Percentiles rank a stretch among this genome's conserved stretches.
These are phyloP conservation scores for Friedmanniomyces endolithicus DNA, from an alignment of 495 filamentous ascomycete genomes.

Conservation along the genomic window DNA sequence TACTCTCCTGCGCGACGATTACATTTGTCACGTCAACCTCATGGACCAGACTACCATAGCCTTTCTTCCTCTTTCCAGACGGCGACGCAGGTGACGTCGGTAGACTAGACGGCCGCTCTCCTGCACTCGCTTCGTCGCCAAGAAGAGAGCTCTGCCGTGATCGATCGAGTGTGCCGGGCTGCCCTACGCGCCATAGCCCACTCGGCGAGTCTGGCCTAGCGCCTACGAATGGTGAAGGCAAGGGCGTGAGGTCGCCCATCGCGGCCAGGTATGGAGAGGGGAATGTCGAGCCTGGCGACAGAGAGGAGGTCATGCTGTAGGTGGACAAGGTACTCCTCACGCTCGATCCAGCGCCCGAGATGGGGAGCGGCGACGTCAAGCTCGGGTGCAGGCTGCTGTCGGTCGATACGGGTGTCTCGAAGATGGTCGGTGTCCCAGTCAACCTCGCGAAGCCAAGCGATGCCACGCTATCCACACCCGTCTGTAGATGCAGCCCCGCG, in stretches of 20 bases:
- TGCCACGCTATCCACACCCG: neutral
- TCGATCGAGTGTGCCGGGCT: slow-evolving; percentile 32
- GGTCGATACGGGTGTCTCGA: slow-evolving; percentile 13
- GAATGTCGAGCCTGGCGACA: slow-evolving; percentile 47
- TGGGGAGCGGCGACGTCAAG: slow-evolving; percentile 10
- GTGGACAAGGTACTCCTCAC: slow-evolving; percentile 19
- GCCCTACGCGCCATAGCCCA: slow-evolving; percentile 41
- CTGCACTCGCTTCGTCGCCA: slow-evolving; percentile 7
- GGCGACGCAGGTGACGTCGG: slow-evolving; percentile 5
- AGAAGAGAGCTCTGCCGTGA: slow-evolving; percentile 19
- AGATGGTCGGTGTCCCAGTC: slow-evolving; percentile 12
- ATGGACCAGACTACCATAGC: slow-evolving; percentile 21
- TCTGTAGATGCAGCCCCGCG: slow-evolving; percentile 5
- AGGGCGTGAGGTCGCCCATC: slow-evolving; percentile 79
- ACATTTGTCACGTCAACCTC: slow-evolving; percentile 24
- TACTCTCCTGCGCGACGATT: slow-evolving; percentile 32
- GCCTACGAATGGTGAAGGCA: slow-evolving; percentile 66
- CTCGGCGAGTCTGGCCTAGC: slow-evolving; percentile 57
- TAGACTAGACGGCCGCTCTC: slow-evolving; percentile 14
- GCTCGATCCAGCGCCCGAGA: slow-evolving; percentile 1
- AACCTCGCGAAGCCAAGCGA: neutral
- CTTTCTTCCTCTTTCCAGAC: slow-evolving; percentile 14
- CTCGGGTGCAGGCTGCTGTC: neutral
- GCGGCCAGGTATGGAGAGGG: slow-evolving; percentile 66
- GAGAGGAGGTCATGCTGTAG: slow-evolving; percentile 34